Conservation (phyloP, 345 rosid genomes). For the Jatropha curcas region DNA sequence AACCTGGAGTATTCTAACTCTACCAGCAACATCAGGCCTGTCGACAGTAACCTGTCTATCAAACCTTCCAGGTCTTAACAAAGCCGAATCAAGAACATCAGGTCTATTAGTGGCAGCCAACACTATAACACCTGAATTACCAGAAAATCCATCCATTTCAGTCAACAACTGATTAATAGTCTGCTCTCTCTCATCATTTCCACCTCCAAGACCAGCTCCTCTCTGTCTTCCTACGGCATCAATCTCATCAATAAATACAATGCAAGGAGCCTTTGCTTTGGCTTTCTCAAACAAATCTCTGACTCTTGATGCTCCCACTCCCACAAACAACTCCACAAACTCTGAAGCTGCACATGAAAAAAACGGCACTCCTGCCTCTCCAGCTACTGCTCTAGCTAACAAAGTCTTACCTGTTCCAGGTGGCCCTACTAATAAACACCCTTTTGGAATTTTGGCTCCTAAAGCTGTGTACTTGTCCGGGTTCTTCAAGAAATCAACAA, state of each 20-base stretch:
- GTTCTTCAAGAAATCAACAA: constrained; percentile 77
- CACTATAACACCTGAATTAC: constrained; percentile 86
- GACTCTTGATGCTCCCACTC: constrained; percentile 89
- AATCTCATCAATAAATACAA: constrained; percentile 88
- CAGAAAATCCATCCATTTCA: constrained; percentile 92
- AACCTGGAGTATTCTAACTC: constrained; percentile 92
- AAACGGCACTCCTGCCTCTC: constrained; percentile 86
- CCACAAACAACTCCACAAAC: constrained; percentile 83
- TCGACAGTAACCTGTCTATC: constrained; percentile 88
- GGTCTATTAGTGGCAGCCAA: constrained; percentile 91
- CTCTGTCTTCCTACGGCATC: constrained; percentile 93
- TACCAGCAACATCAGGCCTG: constrained; percentile 92
- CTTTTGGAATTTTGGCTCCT: constrained; percentile 86
- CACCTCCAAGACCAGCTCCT: constrained; percentile 95
- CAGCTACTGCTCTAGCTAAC: constrained; percentile 81
- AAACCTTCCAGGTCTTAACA: constrained; percentile 89
- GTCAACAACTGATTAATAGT: constrained; percentile 81
- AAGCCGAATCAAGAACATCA: constrained; percentile 77
- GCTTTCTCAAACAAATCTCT: constrained; percentile 90
- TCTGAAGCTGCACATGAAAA: constrained; percentile 81
- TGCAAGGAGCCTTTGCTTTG: constrained; percentile 74
- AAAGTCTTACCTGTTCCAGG: constrained; percentile 90
- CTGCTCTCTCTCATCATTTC: constrained; percentile 93
- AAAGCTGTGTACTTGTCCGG: constrained; percentile 85
- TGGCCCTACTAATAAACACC: constrained; percentile 74